These are phyloP conservation scores for Elaeis guineensis DNA, from an alignment of 176 grass and related monocot genomes.

Conservation along the genomic window DNA sequence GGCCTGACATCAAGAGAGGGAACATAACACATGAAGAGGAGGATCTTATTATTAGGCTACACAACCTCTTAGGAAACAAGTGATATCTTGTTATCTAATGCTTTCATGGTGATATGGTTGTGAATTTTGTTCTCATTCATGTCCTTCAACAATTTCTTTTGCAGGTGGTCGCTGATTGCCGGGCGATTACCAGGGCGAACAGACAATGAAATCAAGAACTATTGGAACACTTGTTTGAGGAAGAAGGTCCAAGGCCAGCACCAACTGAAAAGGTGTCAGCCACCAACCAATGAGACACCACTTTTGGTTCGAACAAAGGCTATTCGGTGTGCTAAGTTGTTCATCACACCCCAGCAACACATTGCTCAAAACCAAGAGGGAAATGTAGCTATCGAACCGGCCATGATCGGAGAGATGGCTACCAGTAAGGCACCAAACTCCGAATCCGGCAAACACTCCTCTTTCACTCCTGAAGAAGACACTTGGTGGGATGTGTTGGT, in stretches of 20 bases:
- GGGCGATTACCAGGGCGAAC: not conserved
- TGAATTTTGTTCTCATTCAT: too few relatives aligned
- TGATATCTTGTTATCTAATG: not conserved
- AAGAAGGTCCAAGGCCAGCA: not conserved
- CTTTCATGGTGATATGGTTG: too few relatives aligned
- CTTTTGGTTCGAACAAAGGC: too few relatives aligned
- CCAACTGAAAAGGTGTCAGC: not conserved
- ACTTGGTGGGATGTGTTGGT: constrained; percentile 1
- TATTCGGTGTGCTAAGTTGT: too few relatives aligned
- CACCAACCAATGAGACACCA: too few relatives aligned
- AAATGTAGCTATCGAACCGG: too few relatives aligned
- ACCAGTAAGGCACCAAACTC: not conserved
- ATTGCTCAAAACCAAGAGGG: too few relatives aligned
- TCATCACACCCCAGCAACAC: too few relatives aligned
- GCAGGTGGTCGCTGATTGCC: not conserved
- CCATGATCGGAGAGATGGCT: too few relatives aligned
- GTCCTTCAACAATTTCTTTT: not conserved
- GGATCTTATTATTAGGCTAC: constrained; percentile 1
- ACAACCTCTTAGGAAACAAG: constrained; percentile 1
- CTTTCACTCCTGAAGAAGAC: not conserved
- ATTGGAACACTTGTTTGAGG: not conserved
- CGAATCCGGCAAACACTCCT: not conserved
- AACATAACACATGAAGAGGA: not conserved
- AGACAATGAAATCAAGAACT: constrained; percentile 9
- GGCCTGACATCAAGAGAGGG: constrained; percentile 5